These are phyloP conservation scores for Teratosphaeria pseudoeucalypti DNA, from an alignment of 2,329 filamentous ascomycete genomes.

Conservation along the genomic window DNA sequence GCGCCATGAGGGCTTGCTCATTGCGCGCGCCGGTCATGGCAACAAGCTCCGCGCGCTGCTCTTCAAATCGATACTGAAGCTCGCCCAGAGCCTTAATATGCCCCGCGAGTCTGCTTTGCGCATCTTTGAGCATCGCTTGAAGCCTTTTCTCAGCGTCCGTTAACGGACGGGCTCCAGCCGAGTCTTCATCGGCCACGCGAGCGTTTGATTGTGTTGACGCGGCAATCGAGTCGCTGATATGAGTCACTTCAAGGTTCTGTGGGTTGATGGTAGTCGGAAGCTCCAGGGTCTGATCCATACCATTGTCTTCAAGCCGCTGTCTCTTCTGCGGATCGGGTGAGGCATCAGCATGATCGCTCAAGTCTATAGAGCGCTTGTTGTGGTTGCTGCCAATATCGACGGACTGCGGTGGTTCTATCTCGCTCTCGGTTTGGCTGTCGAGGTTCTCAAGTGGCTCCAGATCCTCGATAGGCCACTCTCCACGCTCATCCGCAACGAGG, in stretches of 20 bases:
- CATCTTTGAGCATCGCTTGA: constrained; percentile 11
- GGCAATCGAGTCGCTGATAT: constrained; percentile 33
- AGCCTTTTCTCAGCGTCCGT: constrained; percentile 14
- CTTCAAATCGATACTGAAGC: constrained; percentile 25
- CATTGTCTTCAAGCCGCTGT: constrained; percentile 11
- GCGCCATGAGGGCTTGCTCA: constrained; percentile 13
- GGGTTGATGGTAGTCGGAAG: constrained; percentile 22
- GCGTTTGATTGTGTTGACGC: constrained; percentile 13
- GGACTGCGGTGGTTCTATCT: constrained; percentile 5
- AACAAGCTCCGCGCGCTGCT: constrained; percentile 19
- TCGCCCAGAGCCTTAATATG: constrained; percentile 20
- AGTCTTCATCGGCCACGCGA: neutral
- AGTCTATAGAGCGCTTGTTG: neutral
- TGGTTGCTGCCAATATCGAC: neutral
- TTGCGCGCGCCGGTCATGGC: constrained; percentile 18
- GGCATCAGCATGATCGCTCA: neutral
- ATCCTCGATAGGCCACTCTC: constrained; percentile 16
- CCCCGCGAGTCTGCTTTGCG: constrained; percentile 17
- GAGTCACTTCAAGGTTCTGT: constrained; percentile 28
- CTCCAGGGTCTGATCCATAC: constrained; percentile 2
- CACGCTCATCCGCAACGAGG: constrained; percentile 5
- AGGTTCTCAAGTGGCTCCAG: constrained; percentile 19
- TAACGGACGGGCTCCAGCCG: neutral
- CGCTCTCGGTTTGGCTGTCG: constrained; percentile 25
- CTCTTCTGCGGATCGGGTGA: constrained; percentile 14